These are phyloP conservation scores for Ceratobasidium papillatum DNA, from an alignment of 1,284 basidiomycete species.

Conservation along the genomic window DNA sequence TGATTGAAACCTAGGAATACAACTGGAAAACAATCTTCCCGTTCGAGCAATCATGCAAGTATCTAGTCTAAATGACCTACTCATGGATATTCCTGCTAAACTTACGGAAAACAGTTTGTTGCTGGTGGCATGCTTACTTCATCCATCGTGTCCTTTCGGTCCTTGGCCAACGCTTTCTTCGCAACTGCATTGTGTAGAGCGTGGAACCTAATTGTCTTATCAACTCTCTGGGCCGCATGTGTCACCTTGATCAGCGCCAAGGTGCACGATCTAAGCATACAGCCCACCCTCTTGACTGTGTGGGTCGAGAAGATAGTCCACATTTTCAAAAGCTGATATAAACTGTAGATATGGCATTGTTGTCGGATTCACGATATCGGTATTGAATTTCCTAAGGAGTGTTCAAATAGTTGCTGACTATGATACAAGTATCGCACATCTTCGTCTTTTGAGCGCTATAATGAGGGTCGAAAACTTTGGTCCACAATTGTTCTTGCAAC, in stretches of 20 bases:
- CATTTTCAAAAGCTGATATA: background rate
- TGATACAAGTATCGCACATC: conserved; percentile 64
- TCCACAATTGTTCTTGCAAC: conserved; percentile 69
- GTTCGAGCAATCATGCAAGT: background rate
- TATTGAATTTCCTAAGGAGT: background rate
- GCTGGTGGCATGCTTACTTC: background rate
- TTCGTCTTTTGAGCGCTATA: conserved; percentile 76
- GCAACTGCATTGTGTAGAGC: conserved; percentile 71
- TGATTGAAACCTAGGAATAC: background rate
- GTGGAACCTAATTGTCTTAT: conserved; percentile 72
- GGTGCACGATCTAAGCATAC: conserved; percentile 5
- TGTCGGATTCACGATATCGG: conserved; percentile 69
- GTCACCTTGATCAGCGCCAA: background rate
- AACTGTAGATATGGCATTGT: conserved; percentile 62
- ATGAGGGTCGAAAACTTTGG: conserved; percentile 76
- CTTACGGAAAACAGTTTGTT: background rate
- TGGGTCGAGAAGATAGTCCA: background rate
- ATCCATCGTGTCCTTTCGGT: background rate
- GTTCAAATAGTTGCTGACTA: background rate
- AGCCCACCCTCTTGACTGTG: conserved; percentile 2
- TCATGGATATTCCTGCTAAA: background rate
- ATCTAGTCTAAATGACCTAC: background rate
- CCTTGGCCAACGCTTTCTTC: conserved; percentile 47
- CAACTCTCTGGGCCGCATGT: conserved; percentile 62
- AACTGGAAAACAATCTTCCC: background rate